Base-by-base conservation (phyloP, 2,329 filamentous ascomycete genomes). In the Colletotrichum cordylinicola region DNA sequence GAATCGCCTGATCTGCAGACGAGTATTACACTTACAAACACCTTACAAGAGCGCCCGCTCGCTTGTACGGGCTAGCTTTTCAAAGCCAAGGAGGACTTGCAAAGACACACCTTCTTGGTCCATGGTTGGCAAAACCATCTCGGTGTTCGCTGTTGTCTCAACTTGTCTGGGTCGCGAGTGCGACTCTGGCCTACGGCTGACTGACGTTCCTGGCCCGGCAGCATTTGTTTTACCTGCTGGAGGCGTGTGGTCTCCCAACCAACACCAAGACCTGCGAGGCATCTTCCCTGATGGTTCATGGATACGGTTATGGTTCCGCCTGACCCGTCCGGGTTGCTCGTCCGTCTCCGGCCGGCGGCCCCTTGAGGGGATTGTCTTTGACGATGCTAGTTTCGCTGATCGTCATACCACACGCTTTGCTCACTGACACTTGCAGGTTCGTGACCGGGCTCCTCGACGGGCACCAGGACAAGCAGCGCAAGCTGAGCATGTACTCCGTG, bases 391-490 rank as follows among this genome's bases (percentile, higher is more conserved):
- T 21, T 21, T 21, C 43, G 43, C 43, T 52, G 43, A 52, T 52
- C 43, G n/a, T 52, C 43, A 13, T 21, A 21, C 10, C 60, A 13
- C 24, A 24, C 33, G 24, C 31, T 31, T 10, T 52, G n/a, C 43
- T 52, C 43, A 52, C 43, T 52, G 1, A 18, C 7, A 31, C n/a
- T 67, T 74, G 64, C 76, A 94, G 93, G 77, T 97, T 97, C 83
- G 93, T 96, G 27, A 97, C 95, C 1, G 94, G 94, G 55, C 90
- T 96, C 74, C 88, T 95, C 64, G 95, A 97, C 83, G 91, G 93
- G 64, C 92, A 94, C 80, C 93, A 93, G 83, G 90, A 92, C 84
- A 92, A 91, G 82, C 90, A 87, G 81, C 90, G 87, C 83, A 95
- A 91, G 86, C 90, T 90, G 86, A 93, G 90, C 84, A 95, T 96